Evolutionary conservation across 2,329 filamentous ascomycete genomes (phyloP), one percentile per base, ranked within the genome.

Genomic region (Metarhizium anisopliae): DNA sequence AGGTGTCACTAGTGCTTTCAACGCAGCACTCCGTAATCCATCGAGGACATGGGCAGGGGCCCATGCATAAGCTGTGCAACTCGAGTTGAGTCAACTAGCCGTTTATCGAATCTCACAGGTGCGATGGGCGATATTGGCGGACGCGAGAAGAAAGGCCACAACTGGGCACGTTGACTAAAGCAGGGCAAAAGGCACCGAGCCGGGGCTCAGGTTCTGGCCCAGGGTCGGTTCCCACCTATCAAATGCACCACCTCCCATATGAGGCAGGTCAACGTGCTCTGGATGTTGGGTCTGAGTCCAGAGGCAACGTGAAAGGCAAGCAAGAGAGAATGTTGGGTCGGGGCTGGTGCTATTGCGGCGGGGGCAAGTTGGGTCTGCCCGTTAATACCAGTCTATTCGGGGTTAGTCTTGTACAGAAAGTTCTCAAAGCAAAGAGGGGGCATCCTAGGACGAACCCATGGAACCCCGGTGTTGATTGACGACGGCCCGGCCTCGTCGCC

Each of bases 191-290:
- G 25, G 25, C 25, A 25, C 25, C 4, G 25, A 25, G 25, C 20
- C 16, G 30, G 45, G 32, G 43, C 14, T 8, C 32, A 40, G 30
- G 52, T 47, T 47, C 51, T 38, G 16, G 52, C 29, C 42, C 52
- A 47, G 29, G 4, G 32, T 43, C 32, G 13, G 42, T 43, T 51
- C 49, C 14, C 47, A 43, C 49, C 29, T 51, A 51, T 51, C 53
- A 51, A 47, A 55, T 51, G 25, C 53, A 45, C 25, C 49, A 36
- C 47, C 40, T 51, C 53, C 53, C 53, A 38, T 36, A 42, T 54
- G 43, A 54, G 43, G 52, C 52, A 54, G 45, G 52, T 54, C 42
- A 47, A 32, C 51, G 38, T 52, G 51, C 51, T 5, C 32, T 14
- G 49, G 32, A 13, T 20, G 25, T 13, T 13, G 7, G 45, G 11